These are phyloP conservation scores for Cairneyella variabilis DNA, from an alignment of 495 filamentous ascomycete species.

Conservation along the genomic window DNA sequence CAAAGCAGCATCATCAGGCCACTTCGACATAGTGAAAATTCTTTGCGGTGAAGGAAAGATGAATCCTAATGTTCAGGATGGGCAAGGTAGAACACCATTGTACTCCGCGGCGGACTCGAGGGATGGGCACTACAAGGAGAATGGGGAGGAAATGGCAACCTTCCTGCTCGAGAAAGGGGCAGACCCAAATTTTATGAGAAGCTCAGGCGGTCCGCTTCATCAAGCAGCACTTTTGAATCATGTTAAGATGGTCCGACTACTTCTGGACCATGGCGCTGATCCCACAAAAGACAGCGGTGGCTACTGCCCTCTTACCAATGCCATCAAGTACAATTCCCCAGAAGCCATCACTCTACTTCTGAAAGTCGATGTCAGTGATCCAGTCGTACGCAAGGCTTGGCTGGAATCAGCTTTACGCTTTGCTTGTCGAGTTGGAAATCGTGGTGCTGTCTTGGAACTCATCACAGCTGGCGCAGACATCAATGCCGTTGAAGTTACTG, in stretches of 20 bases:
- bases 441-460: conserved; percentile 20
- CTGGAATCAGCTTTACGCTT: neutral
- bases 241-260: conserved; percentile 2
- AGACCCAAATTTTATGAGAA: conserved; percentile 6
- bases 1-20: neutral
- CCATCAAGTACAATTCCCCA: conserved; percentile 6
- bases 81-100: conserved; percentile 2
- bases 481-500: conserved; percentile 25
- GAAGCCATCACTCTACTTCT: conserved; percentile 7
- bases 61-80: neutral
- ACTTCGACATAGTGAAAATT: conserved; percentile 13
- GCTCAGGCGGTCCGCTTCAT: conserved; percentile 3
- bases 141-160: conserved; percentile 6
- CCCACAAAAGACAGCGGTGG: conserved; percentile 16
- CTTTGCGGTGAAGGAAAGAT: conserved; percentile 9
- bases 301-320: neutral
- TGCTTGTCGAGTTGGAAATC: conserved; percentile 4
- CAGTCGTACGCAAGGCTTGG: neutral
- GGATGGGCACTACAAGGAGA: neutral
- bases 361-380: neutral
- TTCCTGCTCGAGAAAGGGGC: conserved; percentile 16
- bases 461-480: conserved; percentile 29
- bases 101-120: conserved; percentile 1
- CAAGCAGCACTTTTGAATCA: conserved; percentile 5
- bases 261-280: conserved; percentile 20